phyloP scores from a whole-genome alignment of 495 filamentous ascomycete species.

The Neurospora pannonica region DNA sequence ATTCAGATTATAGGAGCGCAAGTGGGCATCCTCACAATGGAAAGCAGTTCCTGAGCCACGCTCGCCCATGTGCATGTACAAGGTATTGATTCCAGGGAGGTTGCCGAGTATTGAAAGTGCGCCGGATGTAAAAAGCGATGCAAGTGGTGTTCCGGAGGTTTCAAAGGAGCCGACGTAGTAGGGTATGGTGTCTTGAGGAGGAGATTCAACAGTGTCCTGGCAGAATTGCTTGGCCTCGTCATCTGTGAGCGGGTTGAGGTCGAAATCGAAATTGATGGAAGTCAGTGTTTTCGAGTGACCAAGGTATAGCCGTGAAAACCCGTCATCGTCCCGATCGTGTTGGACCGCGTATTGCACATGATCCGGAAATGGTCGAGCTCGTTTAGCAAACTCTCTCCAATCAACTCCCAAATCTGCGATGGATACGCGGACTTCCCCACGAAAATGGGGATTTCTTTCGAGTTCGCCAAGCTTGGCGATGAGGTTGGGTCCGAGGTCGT shows the following conservation, averaged over 20 bases:
- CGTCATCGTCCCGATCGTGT: too few relatives aligned
- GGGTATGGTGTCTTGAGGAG: neutral
- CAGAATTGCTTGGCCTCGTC: neutral
- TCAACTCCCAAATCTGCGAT: neutral
- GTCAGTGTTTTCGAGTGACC: too few relatives aligned
- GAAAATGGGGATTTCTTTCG: neutral
- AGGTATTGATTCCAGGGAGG: neutral
- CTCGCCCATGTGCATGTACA: neutral
- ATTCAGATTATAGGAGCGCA: neutral
- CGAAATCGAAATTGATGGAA: too few relatives aligned
- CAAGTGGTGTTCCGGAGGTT: neutral
- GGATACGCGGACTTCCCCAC: neutral
- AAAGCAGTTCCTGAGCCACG: neutral
- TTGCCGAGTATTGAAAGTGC: neutral
- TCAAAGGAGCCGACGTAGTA: neutral
- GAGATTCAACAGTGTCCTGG: neutral
- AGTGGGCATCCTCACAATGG: neutral
- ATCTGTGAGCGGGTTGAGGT: too few relatives aligned
- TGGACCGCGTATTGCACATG: too few relatives aligned
- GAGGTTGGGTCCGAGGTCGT: neutral
- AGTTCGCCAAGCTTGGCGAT: neutral
- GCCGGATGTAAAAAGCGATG: neutral
- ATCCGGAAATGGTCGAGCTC: too few relatives aligned
- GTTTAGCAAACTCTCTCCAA: neutral
- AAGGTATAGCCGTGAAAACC: too few relatives aligned